Evolutionary conservation across 2,329 filamentous ascomycete species (phyloP).

Genomic region (Blumeria graminis): DNA sequence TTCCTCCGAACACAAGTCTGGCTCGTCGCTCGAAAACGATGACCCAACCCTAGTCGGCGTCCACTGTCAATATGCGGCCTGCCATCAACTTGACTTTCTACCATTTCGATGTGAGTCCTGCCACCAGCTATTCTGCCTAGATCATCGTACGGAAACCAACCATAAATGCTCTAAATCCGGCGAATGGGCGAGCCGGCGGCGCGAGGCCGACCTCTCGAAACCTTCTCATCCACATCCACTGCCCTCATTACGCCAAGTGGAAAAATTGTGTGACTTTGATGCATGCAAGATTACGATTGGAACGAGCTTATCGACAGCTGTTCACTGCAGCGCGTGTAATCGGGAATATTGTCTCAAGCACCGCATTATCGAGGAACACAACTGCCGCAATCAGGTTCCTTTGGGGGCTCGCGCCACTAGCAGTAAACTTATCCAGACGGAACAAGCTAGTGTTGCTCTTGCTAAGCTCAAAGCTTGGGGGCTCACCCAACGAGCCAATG

Average conservation of each 20-base stretch:
- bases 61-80: conserved; percentile 80
- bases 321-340: conserved; percentile 49
- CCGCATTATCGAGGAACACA: conserved; percentile 55
- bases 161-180: conserved; percentile 43
- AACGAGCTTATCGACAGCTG: conserved; percentile 38
- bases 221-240: conserved; percentile 28
- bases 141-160: conserved; percentile 67
- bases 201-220: conserved; percentile 24
- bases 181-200: conserved; percentile 34
- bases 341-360: conserved; percentile 58
- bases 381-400: conserved; percentile 53
- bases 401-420: conserved; percentile 24
- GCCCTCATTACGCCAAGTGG: conserved; percentile 27
- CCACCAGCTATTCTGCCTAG: conserved; percentile 63
- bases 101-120: conserved; percentile 89
- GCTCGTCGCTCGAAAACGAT: conserved; percentile 23
- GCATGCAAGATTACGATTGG: conserved; percentile 48
- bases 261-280: conserved; percentile 43
- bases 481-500: conserved; percentile 39
- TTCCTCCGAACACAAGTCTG: no score
- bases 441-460: conserved; percentile 51
- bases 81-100: conserved; percentile 86
- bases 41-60: conserved; percentile 71
- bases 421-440: conserved; percentile 19
- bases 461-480: conserved; percentile 63